phyloP scores from a whole-genome alignment of 345 rosid species.

The Eucalyptus polyanthemos region DNA sequence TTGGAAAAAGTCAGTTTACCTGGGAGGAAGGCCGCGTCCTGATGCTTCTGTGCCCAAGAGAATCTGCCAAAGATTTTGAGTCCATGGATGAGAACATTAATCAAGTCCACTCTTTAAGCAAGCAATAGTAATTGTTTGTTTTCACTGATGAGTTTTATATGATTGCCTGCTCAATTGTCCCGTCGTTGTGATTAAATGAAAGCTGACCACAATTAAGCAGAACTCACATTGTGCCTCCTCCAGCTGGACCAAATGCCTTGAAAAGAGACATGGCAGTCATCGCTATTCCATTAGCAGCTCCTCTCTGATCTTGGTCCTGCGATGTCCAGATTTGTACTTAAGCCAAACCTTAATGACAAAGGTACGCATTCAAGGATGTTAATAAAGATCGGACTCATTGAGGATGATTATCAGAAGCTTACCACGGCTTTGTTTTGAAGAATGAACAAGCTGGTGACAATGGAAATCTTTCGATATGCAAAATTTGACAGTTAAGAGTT shows the following conservation, averaged over 20 bases:
- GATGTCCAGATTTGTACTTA: neutral
- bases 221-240: slow-evolving; percentile 38
- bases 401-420: neutral
- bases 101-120: neutral
- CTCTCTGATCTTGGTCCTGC: slow-evolving; percentile 49
- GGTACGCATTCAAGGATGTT: neutral
- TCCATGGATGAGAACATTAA: neutral
- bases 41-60: slow-evolving; percentile 39
- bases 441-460: slow-evolving; percentile 23
- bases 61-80: slow-evolving; percentile 10
- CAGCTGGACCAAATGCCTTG: slow-evolving; percentile 44
- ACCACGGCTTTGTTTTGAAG: slow-evolving; percentile 50
- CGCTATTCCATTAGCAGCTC: slow-evolving; percentile 44
- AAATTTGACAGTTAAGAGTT: neutral
- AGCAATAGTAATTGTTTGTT: neutral
- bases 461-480: neutral
- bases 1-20: slow-evolving; percentile 1
- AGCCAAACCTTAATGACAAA: neutral
- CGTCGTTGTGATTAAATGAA: neutral
- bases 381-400: neutral
- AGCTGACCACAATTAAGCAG: neutral
- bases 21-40: slow-evolving; percentile 20
- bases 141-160: neutral
- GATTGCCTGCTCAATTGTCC: neutral
- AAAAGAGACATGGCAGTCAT: slow-evolving; percentile 37